Percentiles rank a stretch among this genome's conserved stretches.
Evolutionary conservation across 1,284 basidiomycete species (phyloP).

Genomic region (Anthracocystis setariae): DNA sequence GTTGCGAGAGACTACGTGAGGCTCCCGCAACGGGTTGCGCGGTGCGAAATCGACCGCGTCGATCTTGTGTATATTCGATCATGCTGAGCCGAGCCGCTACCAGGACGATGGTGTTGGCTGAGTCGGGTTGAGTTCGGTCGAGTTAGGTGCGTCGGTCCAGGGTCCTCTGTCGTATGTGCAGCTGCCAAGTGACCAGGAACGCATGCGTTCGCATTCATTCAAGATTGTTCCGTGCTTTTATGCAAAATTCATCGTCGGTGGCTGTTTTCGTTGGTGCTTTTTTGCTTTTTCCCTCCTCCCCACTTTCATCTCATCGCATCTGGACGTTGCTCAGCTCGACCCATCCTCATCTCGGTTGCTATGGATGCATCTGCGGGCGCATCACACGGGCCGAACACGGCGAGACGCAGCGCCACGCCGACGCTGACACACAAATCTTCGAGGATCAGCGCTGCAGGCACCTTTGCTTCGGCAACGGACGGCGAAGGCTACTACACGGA

Average conservation of each 20-base stretch:
- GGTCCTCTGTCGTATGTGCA: too few species aligned
- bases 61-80: constrained; percentile 8
- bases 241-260: too few species aligned
- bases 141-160: neutral
- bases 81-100: too few species aligned
- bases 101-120: neutral
- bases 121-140: constrained; percentile 9
- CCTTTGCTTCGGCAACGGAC: constrained; percentile 34
- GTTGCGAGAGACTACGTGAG: constrained; percentile 3
- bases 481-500: constrained; percentile 39
- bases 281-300: neutral
- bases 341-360: neutral
- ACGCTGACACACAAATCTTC: constrained; percentile 33
- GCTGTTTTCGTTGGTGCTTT: neutral
- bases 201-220: too few species aligned
- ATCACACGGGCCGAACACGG: constrained; percentile 4
- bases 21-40: constrained; percentile 22
- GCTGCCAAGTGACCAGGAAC: too few species aligned
- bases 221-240: too few species aligned
- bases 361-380: constrained; percentile 15
- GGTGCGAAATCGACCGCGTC: constrained; percentile 5
- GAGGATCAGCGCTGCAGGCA: constrained; percentile 32
- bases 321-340: too few species aligned
- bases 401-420: constrained; percentile 16
- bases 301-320: constrained; percentile 8